phyloP scores from a whole-genome alignment of 345 rosid species.

The Adansonia digitata region DNA sequence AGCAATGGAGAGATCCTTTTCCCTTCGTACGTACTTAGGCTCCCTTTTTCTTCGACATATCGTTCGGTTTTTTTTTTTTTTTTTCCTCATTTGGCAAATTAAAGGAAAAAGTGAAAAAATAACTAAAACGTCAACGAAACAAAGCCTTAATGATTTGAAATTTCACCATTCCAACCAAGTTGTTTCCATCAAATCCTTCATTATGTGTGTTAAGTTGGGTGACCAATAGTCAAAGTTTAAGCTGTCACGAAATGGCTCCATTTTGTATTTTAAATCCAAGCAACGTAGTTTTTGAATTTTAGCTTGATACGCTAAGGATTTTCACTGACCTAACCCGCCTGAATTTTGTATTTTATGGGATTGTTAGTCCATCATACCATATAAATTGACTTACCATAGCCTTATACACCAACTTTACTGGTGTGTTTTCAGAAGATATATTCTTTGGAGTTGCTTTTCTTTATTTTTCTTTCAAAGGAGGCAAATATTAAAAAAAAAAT shows the following conservation, averaged over 20 bases:
- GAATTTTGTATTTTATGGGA: background rate
- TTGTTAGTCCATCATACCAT: background rate
- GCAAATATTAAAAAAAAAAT: background rate
- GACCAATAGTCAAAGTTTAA: background rate
- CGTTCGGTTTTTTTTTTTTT: no score
- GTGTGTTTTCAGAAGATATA: background rate
- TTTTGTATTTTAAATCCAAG: background rate
- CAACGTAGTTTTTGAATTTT: background rate
- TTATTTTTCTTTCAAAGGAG: background rate
- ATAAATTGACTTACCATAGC: background rate
- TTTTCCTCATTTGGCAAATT: background rate
- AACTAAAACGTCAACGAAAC: background rate
- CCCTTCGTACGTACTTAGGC: no score
- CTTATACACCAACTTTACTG: background rate
- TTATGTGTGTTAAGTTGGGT: background rate
- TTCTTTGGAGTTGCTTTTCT: background rate
- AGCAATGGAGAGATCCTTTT: no score
- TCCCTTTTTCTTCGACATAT: no score
- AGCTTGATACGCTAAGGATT: background rate
- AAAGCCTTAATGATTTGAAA: background rate
- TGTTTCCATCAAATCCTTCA: background rate
- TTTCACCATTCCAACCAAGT: background rate
- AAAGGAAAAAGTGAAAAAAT: background rate
- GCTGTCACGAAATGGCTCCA: background rate
- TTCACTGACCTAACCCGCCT: background rate